Base-by-base conservation (phyloP, 2,329 filamentous ascomycete genomes). In the Exophiala aquamarina region DNA sequence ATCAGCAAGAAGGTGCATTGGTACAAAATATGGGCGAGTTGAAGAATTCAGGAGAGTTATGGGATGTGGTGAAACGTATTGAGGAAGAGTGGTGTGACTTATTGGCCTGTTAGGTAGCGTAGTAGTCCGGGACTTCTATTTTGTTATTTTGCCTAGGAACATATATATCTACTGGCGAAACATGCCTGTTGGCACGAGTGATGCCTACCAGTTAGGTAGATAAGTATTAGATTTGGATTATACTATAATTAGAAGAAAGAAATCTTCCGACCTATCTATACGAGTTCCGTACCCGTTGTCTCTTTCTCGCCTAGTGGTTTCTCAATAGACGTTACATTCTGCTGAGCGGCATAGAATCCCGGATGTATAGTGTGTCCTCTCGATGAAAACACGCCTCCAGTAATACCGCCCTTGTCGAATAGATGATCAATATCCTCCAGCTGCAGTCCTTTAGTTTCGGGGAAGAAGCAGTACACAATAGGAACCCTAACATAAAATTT, bases 361-460 rank as follows among this genome's bases (percentile, higher is more conserved):
- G n/a, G n/a, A n/a, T n/a, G n/a, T n/a, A n/a, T n/a, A n/a, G n/a
- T n/a, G n/a, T n/a, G n/a, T n/a, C n/a, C n/a, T n/a, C n/a, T n/a
- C n/a, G n/a, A n/a, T n/a, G n/a, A n/a, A n/a, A 26, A 26, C 11
- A 26, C 23, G 11, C 23, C 23, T 26, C 11, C 11, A 6, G 23
- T 26, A 11, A 26, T 26, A 26, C 23, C 23, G 6, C 6, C 6
- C 6, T 11, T 6, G 11, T 26, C 23, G n/a, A 34, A 34, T 7
- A 34, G 6, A 5, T 5, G 6, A 34, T 34, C 32, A 5, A 89
- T 83, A 62, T 90, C 85, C 61, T 91, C 87, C 1, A 90, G 77
- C 0, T 84, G 85, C 66, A 82, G 86, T 9, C 85, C 84, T 31
- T 81, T 79, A 0, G 86, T 89, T 67, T 89, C 79, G 0, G 84